Base-by-base conservation (phyloP, 176 grass and related monocot species). In the Microstegium vimineum region DNA sequence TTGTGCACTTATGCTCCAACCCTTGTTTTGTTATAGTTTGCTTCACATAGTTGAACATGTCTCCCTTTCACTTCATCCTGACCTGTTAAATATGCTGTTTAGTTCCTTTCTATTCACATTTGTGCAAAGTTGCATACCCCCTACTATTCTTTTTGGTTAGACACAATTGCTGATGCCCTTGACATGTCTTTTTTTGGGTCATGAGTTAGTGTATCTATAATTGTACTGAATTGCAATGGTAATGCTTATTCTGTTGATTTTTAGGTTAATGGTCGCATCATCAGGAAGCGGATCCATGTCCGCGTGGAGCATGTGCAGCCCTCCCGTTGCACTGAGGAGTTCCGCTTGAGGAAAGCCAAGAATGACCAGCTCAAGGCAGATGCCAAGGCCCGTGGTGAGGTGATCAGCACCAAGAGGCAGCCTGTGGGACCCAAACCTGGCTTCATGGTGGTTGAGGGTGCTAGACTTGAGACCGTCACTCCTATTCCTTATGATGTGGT, bases 401-500 rank as follows among this genome's bases (percentile, higher is more conserved):
- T 93, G 27, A 98, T 98, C 79, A 94, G 92, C 86, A 98, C 95
- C 20, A 98, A 98, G 86, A 94, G 95, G 75, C 81, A 91, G 63
- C 95, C 92, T 0, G 80, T 86, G 56, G 92, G 90, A 9, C 95
- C 95, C 31, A 93, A 98, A 45, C 95, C 95, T 9, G 95, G 92
- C 10, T 98, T 98, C 86, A 98, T 95, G 92, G n/a, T n/a, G n/a
- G 90, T 95, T 0, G 95, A 90, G 68, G 92, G 89, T 11, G 76
- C 88, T 26, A 93, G 87, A 2, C 66, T 97, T 3, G 94, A 94
- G 89, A 94, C 94, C 0, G 94, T 97, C 41, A 97, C 94, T 40
- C 91, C 94, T 20, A 98, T 98, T 71, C 95, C 95, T 1, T 98
- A 98, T 7, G 95, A 98, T 66, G 95, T 98, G 43, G 92, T 98